Percentiles rank a stretch among this genome's conserved stretches.
Conservation (phyloP, 208 protist species). For the Trypanosoma cruzi region DNA sequence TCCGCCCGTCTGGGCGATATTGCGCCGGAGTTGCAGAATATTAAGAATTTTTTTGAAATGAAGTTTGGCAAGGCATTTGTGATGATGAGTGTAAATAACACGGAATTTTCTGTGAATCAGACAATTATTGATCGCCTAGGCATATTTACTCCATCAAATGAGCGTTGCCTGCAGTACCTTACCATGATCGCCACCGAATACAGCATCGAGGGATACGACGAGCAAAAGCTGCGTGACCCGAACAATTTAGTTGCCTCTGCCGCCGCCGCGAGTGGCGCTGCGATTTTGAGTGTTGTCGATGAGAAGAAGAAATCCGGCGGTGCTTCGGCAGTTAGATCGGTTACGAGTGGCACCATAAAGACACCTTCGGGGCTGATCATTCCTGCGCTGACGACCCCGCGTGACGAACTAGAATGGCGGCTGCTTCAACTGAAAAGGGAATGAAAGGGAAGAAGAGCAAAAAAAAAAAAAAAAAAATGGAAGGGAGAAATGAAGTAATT, state of each 20-base stretch:
- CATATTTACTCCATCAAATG: conserved; percentile 75
- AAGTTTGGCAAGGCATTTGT: conserved; percentile 90
- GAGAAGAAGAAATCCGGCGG: conserved; percentile 7
- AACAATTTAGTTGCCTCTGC: conserved; percentile 66
- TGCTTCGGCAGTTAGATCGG: conserved; percentile 14
- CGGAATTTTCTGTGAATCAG: conserved; percentile 90
- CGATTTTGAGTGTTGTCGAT: conserved; percentile 5
- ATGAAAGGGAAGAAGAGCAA: background rate
- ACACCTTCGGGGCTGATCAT: conserved; percentile 72
- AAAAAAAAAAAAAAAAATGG: conserved; percentile 1
- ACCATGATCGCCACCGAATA: conserved; percentile 82
- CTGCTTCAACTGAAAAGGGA: conserved; percentile 65
- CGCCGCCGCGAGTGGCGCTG: conserved; percentile 38
- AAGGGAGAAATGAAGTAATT: background rate
- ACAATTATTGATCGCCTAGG: conserved; percentile 83
- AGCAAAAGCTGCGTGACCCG: conserved; percentile 61
- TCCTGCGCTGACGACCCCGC: conserved; percentile 47
- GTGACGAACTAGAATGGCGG: conserved; percentile 68
- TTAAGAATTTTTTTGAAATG: conserved; percentile 78
- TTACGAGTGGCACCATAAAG: conserved; percentile 30
- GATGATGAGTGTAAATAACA: conserved; percentile 74
- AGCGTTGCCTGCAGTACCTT: conserved; percentile 85
- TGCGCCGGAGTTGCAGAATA: conserved; percentile 67
- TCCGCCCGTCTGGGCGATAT: conserved; percentile 62
- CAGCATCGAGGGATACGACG: conserved; percentile 74